phyloP scores from a whole-genome alignment of 75 land plant species.

The Azolla pinnata region DNA sequence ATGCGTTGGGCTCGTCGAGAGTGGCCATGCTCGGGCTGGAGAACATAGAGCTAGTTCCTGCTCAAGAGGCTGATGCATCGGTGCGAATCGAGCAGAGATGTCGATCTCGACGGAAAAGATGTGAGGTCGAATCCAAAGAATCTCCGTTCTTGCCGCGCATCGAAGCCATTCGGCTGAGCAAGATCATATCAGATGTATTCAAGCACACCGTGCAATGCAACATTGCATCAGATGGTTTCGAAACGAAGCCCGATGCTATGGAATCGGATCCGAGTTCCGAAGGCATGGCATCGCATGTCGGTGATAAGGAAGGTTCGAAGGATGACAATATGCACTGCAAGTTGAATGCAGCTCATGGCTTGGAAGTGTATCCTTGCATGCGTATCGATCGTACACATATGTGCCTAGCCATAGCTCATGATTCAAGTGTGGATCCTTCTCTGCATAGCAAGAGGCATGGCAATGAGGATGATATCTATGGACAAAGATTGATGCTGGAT shows the following conservation, averaged over 20 bases:
- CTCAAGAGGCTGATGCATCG: constrained; percentile 42
- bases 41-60: constrained; percentile 40
- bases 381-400: too few relatives aligned
- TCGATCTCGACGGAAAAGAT: constrained; percentile 13
- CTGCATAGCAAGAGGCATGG: constrained; percentile 2
- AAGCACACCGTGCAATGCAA: background rate
- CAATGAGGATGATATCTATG: constrained; percentile 10
- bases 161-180: background rate
- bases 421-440: constrained; percentile 29
- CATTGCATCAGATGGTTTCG: background rate
- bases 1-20: constrained; percentile 65
- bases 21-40: constrained; percentile 60
- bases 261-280: background rate
- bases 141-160: background rate
- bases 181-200: background rate
- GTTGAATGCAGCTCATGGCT: constrained; percentile 4
- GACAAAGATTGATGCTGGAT: constrained; percentile 17
- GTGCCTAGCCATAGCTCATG: too few relatives aligned
- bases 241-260: background rate
- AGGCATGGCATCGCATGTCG: background rate
- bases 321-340: constrained; percentile 2
- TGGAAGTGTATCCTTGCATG: constrained; percentile 35
- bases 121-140: constrained; percentile 16
- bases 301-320: constrained; percentile 8
- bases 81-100: constrained; percentile 27